phyloP scores from a whole-genome alignment of 371 early-diverging fungal species.

The Dichotomocladium elegans region DNA sequence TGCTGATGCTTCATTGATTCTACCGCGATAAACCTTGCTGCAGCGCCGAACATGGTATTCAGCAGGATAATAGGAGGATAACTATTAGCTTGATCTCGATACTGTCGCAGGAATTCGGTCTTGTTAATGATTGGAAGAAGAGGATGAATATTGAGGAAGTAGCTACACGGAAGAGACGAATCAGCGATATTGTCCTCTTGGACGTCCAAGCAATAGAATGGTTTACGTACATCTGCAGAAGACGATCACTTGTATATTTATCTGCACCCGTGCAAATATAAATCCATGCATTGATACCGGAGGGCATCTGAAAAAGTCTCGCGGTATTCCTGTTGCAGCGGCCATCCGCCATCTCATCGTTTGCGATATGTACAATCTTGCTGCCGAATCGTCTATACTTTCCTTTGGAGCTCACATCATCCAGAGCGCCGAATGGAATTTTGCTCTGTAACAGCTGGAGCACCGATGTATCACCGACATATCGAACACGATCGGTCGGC shows the following conservation, averaged over 20 bases:
- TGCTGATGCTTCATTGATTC: constrained; percentile 20
- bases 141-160: constrained; percentile 44
- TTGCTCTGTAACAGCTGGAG: constrained; percentile 40
- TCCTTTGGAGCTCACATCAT: neutral
- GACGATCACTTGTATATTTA: constrained; percentile 33
- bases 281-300: constrained; percentile 32
- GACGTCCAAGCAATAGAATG: neutral
- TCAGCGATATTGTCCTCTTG: neutral
- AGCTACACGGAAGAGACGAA: constrained; percentile 14
- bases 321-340: neutral
- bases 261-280: constrained; percentile 36
- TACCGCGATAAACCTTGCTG: constrained; percentile 42
- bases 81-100: constrained; percentile 36
- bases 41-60: constrained; percentile 50
- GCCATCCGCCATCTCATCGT: neutral
- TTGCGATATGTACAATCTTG: neutral
- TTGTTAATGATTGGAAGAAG: constrained; percentile 45
- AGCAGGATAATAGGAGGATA: constrained; percentile 38
- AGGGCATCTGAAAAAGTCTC: neutral
- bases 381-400: neutral
- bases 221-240: constrained; percentile 34
- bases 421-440: constrained; percentile 5
- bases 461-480: constrained; percentile 34
- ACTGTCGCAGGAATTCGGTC: constrained; percentile 32
- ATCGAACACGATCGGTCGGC: constrained; percentile 28